Evolutionary conservation across 257 asterid genomes (phyloP).

Genomic region (Perilla frutescens): DNA sequence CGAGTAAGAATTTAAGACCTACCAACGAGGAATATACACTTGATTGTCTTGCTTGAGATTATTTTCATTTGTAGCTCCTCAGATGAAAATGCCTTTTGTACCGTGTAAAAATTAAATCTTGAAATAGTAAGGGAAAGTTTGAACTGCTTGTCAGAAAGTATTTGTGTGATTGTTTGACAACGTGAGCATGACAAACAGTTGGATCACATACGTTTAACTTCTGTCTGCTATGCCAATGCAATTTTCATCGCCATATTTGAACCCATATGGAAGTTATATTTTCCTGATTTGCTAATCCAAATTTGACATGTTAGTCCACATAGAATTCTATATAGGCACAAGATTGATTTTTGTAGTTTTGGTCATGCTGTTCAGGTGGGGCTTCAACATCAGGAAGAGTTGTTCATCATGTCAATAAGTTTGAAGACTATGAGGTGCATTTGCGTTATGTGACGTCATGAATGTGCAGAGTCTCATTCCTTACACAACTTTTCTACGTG

Average conservation of each 20-base stretch:
- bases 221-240: conserved; percentile 7
- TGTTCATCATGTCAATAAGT: conserved; percentile 78
- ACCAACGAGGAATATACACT: not conserved
- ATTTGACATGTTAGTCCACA: not conserved
- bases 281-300: not conserved
- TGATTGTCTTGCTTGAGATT: not conserved
- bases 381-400: conserved; percentile 74
- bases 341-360: conserved; percentile 1
- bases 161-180: not conserved
- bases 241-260: not conserved
- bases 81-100: conserved; percentile 7
- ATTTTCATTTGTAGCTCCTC: conserved; percentile 19
- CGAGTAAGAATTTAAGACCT: not conserved
- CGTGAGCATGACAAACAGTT: not conserved
- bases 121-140: conserved; percentile 2
- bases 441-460: conserved; percentile 11
- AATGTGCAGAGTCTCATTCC: conserved; percentile 21
- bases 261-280: not conserved
- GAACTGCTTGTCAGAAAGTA: not conserved
- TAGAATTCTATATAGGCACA: not conserved
- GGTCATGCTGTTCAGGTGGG: conserved; percentile 60
- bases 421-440: conserved; percentile 74
- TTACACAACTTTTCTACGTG: conserved; percentile 1
- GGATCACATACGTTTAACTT: not conserved
- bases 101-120: not conserved